Base-by-base conservation (phyloP, 2,329 filamentous ascomycete genomes). In the Ophiostoma sp. region DNA sequence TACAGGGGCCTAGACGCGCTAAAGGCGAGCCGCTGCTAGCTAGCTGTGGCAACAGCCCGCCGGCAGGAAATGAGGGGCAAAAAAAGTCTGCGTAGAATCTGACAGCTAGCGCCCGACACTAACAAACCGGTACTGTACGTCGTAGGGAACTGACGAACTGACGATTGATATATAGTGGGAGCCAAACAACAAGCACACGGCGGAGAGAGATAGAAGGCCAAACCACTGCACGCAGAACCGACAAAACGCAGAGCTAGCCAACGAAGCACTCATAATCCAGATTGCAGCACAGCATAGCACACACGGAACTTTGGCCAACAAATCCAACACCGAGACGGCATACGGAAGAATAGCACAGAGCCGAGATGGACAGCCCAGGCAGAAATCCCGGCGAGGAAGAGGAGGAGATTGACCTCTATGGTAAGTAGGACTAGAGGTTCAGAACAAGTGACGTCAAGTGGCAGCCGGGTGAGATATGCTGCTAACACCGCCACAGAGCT, bases 391-490 rank as follows among this genome's bases (percentile, higher is more conserved):
- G 67, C 36, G 73, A 72, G 38, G 74, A 73, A 27, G 27, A 27
- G 38, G 84, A 82, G 72, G 84, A 87, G 72, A 74, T 83, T 71
- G 85, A 89, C 75, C 82, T 89, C 75, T 89, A 89, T 74, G 78
- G 80, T 81, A 74, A 44, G 64, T 38, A 3, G n/a, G 12, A 7
- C 8, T n/a, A n/a, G 5, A 41, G 8, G 42, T 27, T 27, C 9
- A 12, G 14, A 9, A 0, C 40, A 8, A 18, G 8, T 14, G 3
- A 40, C 27, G n/a, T 38, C 42, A 58, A 18, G 52, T 12, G 7
- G 52, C 7, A 38, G 55, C 12, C 27, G 11, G 18, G 18, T 27
- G 49, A 55, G 49, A 55, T 27, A 4, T 27, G 7, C 4, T 42
- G 64, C 69, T 70, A 38, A 70, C 64, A 44, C 27, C 27, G 16